Base-by-base conservation (phyloP, 2,329 filamentous ascomycete species). In the Colletotrichum chrysophilum region DNA sequence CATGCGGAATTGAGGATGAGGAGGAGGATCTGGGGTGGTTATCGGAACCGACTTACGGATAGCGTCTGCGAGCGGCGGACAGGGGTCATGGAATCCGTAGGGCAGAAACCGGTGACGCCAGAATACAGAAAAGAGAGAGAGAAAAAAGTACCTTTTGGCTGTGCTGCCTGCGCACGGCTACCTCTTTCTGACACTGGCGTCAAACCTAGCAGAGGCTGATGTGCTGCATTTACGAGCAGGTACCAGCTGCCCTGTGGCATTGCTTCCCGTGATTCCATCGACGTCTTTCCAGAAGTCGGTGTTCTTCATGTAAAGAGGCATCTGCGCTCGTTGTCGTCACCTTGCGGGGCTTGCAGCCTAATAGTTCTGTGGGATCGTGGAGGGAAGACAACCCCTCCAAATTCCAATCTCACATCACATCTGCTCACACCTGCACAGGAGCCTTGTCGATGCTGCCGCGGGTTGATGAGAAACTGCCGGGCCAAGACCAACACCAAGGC, bases 141-240 rank as follows among this genome's bases (percentile, higher is more conserved):
- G 14, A 30, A 10, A 52, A 43, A 68, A 24, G 64, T 73, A 65
- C 48, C 26, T 26, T 65, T 34, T 58, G 38, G 70, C 64, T 36
- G 48, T 52, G 70, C 64, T 74, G 58, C 34, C 70, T 65, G 58
- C 70, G 74, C 74, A 76, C 74, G 70, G 70, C 43, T 73, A 76
- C 74, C 43, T 52, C 43, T 65, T 65, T 74, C 64, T 74, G 74
- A 76, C 70, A 74, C 74, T 69, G 74, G 70, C n/a, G 70, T 60
- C 70, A 55, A 66, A 76, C 74, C 70, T 73, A 65, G 62, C 69
- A 52, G 43, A 52, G 43, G 43, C 43, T 13, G 43, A 52, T 52
- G 43, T 52, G n/a, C 43, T 21, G 7, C 43, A 52, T 48, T 67
- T 48, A 48, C 43, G 36, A 48, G 43, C 43, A 48, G 10, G 43